These are phyloP conservation scores for Lablab purpureus DNA, from an alignment of 306 rosid genomes.

Conservation along the genomic window DNA sequence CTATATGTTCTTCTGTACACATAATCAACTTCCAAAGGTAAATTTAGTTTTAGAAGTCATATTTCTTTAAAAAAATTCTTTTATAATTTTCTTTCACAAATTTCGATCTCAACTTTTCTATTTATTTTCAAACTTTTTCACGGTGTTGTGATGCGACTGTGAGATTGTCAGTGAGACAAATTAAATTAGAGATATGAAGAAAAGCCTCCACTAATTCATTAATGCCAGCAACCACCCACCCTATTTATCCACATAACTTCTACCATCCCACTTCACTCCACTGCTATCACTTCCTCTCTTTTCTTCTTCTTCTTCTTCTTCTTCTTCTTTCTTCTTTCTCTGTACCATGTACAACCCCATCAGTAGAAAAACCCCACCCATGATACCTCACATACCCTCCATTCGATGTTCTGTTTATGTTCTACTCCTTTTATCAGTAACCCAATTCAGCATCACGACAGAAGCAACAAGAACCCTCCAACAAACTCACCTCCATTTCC, in stretches of 20 bases:
- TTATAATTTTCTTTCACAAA: no score
- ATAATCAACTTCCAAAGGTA: no score
- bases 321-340: neutral
- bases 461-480: neutral
- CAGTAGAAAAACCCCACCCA: conserved; percentile 40
- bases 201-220: neutral
- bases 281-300: neutral
- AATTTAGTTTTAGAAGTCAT: no score
- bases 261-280: neutral
- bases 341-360: conserved; percentile 45
- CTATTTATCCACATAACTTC: neutral
- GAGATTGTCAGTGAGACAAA: no score
- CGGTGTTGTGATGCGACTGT: no score
- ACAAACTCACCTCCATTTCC: conserved; percentile 45
- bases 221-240: neutral
- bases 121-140: no score
- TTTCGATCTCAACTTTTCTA: no score
- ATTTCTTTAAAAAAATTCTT: no score
- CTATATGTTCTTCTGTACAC: no score
- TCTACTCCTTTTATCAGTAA: conserved; percentile 31
- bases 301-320: neutral
- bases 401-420: conserved; percentile 24
- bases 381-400: conserved; percentile 26
- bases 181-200: neutral
- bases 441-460: conserved; percentile 33